Percentiles rank a stretch among this genome's conserved stretches.
These are phyloP conservation scores for Linum tenue DNA, from an alignment of 345 rosid species.

Conservation along the genomic window DNA sequence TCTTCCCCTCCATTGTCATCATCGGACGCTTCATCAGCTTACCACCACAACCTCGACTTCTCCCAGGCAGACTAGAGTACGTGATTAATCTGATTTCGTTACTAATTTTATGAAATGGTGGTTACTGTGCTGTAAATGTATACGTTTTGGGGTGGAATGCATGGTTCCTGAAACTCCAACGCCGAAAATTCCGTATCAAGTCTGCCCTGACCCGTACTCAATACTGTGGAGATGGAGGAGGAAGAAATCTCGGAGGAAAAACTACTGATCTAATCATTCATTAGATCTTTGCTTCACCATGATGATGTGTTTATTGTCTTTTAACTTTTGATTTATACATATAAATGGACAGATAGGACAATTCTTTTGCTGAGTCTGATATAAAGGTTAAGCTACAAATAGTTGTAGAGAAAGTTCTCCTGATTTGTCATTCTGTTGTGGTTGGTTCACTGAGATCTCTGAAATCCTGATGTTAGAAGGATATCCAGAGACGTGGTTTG, in stretches of 20 bases:
- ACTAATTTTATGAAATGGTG: neutral
- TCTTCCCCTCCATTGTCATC: neutral
- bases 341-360: neutral
- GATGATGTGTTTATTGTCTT: too few species aligned
- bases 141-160: constrained; percentile 12
- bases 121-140: neutral
- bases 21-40: constrained; percentile 31
- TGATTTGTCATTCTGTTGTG: too few species aligned
- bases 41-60: constrained; percentile 42
- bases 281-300: too few species aligned
- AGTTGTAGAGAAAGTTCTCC: too few species aligned
- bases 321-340: too few species aligned
- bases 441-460: too few species aligned
- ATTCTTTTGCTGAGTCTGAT: neutral
- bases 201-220: constrained; percentile 69
- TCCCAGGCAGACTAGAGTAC: constrained; percentile 52
- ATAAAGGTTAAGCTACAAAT: too few species aligned
- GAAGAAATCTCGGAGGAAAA: constrained; percentile 32
- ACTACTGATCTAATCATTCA: too few species aligned
- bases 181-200: constrained; percentile 53
- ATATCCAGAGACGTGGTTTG: too few species aligned
- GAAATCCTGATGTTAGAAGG: too few species aligned
- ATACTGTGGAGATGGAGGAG: constrained; percentile 71
- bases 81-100: constrained; percentile 2
- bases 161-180: constrained; percentile 52